Base-by-base conservation (phyloP, 1,284 basidiomycete genomes). In the Serendipita sp. region DNA sequence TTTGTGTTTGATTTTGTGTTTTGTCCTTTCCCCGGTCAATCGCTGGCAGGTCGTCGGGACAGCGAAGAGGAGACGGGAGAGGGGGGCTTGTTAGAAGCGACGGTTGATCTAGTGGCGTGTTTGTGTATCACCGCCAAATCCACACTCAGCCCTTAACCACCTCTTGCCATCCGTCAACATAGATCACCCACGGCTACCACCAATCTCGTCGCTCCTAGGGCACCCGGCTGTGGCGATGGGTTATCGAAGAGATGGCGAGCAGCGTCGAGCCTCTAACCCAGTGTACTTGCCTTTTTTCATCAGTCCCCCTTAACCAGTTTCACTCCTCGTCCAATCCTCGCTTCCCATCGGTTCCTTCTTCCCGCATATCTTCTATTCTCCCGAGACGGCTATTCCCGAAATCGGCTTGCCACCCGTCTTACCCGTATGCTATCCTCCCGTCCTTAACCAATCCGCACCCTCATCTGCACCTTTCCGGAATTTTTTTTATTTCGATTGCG, bases 51-150 rank as follows among this genome's bases (percentile, higher is more conserved):
- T 41, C 38, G 38, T 41, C 38, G 38, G 38, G 38, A 41, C 6
- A 41, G 38, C 38, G 38, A 41, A 41, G 38, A 13, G 38, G 13
- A 41, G 38, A 13, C 38, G 38, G 29, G 45, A 49, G 45, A 6
- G n/a, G 45, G 45, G 22, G 22, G 22, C 22, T n/a, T 22, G n/a
- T 49, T 49, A n/a, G 17, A 32, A 58, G 22, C 26, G 15, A n/a
- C 49, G 53, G 47, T 58, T 35, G 34, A 32, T 58, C 53, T 58
- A n/a, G 53, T 58, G 53, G 53, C 53, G 22, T 58, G 53, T 58
- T 58, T 34, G 53, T 58, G 15, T 26, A 30, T 58, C 53, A 8
- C 29, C 53, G 17, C 32, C 17, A 49, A 22, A 30, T 58, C 53
- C 22, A 58, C 53, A 22, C 17, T n/a, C 53, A 30, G 17, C 17